Conservation (phyloP, 1,284 basidiomycete genomes). For the Flammula alnicola region DNA sequence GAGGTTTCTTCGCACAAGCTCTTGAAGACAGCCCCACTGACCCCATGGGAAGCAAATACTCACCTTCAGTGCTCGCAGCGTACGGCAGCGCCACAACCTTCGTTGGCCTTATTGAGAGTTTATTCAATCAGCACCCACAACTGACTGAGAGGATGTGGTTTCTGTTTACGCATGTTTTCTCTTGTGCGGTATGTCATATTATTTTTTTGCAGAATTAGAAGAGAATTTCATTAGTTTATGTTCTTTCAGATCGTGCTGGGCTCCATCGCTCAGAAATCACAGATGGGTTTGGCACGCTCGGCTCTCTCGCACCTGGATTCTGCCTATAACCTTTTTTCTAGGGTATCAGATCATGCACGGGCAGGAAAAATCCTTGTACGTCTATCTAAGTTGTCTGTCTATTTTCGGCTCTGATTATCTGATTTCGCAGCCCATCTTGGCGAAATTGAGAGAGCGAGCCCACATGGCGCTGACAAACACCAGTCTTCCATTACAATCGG, state of each 20-base stretch:
- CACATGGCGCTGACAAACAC: constrained; percentile 32
- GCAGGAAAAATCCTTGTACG: constrained; percentile 64
- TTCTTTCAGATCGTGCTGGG: constrained; percentile 64
- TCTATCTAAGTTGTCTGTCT: constrained; percentile 13
- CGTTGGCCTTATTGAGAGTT: constrained; percentile 63
- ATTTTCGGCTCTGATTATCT: constrained; percentile 1
- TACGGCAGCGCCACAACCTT: constrained; percentile 71
- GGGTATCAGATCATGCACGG: constrained; percentile 53
- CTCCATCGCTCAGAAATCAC: constrained; percentile 65
- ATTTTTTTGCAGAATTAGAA: not conserved
- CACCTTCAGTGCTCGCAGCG: constrained; percentile 68
- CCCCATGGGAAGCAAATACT: constrained; percentile 71
- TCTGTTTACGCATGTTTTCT: constrained; percentile 74
- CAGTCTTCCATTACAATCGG: constrained; percentile 24
- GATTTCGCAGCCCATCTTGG: constrained; percentile 58
- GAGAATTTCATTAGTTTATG: constrained; percentile 1
- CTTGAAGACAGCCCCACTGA: constrained; percentile 64
- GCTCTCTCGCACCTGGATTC: constrained; percentile 67
- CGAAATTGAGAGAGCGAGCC: constrained; percentile 58
- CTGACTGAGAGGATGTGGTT: constrained; percentile 76
- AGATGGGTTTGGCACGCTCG: constrained; percentile 63
- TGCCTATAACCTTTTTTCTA: constrained; percentile 59
- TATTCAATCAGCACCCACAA: constrained; percentile 64
- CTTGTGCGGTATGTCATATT: constrained; percentile 57
- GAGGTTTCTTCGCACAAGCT: constrained; percentile 73